These are phyloP conservation scores for Aspergillus sp. DNA, from an alignment of 2,329 filamentous ascomycete species.

Conservation along the genomic window DNA sequence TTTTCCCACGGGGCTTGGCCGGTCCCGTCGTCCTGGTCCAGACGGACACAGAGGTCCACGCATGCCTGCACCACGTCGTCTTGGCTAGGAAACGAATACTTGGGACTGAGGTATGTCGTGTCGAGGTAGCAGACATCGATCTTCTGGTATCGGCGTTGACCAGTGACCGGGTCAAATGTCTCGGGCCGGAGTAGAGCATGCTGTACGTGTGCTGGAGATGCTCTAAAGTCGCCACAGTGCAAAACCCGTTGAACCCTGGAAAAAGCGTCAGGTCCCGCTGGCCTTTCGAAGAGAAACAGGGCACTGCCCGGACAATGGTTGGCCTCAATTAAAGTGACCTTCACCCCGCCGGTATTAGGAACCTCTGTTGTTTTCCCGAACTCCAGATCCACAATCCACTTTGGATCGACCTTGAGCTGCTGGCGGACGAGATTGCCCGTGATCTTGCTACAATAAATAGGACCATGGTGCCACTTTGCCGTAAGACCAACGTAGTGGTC, in stretches of 20 bases:
- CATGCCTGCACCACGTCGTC: constrained; percentile 79
- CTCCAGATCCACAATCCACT: constrained; percentile 75
- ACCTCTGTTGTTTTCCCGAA: constrained; percentile 75
- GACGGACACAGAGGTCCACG: constrained; percentile 72
- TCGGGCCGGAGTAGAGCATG: constrained; percentile 77
- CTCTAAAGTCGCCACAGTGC: constrained; percentile 92
- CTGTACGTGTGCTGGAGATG: constrained; percentile 71
- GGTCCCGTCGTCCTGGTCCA: constrained; percentile 57
- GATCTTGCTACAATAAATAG: constrained; percentile 91
- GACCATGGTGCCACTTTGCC: constrained; percentile 80
- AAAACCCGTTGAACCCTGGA: constrained; percentile 66
- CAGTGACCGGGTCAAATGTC: constrained; percentile 57
- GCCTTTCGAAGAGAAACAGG: constrained; percentile 84
- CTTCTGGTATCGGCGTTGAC: constrained; percentile 67
- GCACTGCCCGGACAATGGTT: constrained; percentile 97
- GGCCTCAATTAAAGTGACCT: constrained; percentile 87
- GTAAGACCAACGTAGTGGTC: constrained; percentile 94
- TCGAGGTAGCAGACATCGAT: constrained; percentile 96
- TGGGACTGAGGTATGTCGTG: constrained; percentile 91
- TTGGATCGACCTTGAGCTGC: constrained; percentile 74
- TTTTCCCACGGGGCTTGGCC: constrained; percentile 48
- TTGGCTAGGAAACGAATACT: constrained; percentile 88
- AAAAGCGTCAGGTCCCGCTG: constrained; percentile 50
- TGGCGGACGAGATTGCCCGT: constrained; percentile 82
- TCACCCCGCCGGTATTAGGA: constrained; percentile 70